Evolutionary conservation across 2,329 filamentous ascomycete species (phyloP).

Genomic region (Alternaria longipes): DNA sequence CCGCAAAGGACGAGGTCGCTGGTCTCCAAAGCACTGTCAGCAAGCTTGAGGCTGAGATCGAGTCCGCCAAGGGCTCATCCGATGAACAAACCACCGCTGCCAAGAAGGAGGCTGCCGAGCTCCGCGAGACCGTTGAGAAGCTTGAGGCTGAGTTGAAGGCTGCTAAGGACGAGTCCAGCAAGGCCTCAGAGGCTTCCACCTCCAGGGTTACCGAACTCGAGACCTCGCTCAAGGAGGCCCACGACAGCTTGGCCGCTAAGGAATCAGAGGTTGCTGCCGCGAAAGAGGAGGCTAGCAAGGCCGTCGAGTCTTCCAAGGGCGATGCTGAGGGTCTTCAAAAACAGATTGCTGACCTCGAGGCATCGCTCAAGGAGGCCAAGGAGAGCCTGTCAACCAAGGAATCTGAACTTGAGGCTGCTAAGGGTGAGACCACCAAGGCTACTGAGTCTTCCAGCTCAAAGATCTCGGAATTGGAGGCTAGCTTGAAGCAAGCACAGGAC

Average conservation of each 20-base stretch:
- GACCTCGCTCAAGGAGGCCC: conserved; percentile 27
- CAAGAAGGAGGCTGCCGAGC: conserved; percentile 24
- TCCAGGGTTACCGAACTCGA: conserved; percentile 40
- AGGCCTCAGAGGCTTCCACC: conserved; percentile 30
- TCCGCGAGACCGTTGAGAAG: conserved; percentile 23
- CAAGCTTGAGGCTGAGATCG: conserved; percentile 36
- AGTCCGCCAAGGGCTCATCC: conserved; percentile 27
- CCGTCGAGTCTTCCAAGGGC: conserved; percentile 28
- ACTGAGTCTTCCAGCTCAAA: conserved; percentile 32
- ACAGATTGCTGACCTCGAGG: conserved; percentile 34
- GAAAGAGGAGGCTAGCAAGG: conserved; percentile 30
- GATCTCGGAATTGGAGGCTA: conserved; percentile 32
- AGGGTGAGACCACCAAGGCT: conserved; percentile 26
- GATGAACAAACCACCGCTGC: conserved; percentile 22
- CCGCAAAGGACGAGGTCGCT: conserved; percentile 35
- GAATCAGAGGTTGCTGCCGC: conserved; percentile 34
- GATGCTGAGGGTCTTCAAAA: conserved; percentile 25
- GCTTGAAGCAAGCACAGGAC: conserved; percentile 34
- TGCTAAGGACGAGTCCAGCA: conserved; percentile 25
- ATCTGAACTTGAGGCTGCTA: conserved; percentile 28
- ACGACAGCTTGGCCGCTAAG: conserved; percentile 30
- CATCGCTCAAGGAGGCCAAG: conserved; percentile 22
- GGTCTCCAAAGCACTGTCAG: conserved; percentile 35
- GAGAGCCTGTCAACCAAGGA: conserved; percentile 20
- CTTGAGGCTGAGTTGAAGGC: conserved; percentile 28